Conservation (phyloP, 2,329 filamentous ascomycete species). For the Rhynchosporium graminicola region DNA sequence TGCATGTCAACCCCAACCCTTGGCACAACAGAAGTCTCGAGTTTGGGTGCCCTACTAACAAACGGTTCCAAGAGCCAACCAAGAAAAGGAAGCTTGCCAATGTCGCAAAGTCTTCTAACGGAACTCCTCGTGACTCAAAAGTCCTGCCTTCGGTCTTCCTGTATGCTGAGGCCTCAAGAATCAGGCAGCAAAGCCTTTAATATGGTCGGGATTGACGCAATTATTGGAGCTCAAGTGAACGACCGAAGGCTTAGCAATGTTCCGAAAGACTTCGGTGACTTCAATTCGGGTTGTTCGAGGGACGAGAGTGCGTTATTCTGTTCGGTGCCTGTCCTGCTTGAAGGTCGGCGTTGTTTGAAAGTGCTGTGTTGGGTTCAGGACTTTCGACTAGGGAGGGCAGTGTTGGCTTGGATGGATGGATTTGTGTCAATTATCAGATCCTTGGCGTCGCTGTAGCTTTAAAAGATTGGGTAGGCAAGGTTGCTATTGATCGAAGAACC, state of each 20-base stretch:
- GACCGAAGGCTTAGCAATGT: not conserved
- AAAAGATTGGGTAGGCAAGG: not conserved
- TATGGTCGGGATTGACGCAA: not conserved
- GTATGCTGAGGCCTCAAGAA: not conserved
- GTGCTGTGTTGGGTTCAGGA: conserved; percentile 6
- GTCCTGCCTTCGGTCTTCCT: not conserved
- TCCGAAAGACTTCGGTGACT: not conserved
- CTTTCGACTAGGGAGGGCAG: not conserved
- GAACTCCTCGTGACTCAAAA: not conserved
- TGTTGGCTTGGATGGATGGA: not conserved
- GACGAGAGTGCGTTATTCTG: not conserved
- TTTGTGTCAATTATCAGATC: not conserved
- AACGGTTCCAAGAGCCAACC: not conserved
- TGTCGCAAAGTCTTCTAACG: not conserved
- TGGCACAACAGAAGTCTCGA: not conserved
- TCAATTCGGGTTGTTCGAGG: not conserved
- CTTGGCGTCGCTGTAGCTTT: not conserved
- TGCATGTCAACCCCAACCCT: not conserved
- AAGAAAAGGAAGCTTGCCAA: not conserved
- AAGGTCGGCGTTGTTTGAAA: not conserved
- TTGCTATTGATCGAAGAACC: not conserved
- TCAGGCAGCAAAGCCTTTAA: not conserved
- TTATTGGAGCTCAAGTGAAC: not conserved
- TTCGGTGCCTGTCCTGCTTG: not conserved
- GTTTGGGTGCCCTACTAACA: not conserved